phyloP scores from a whole-genome alignment of 1,284 basidiomycete genomes.

The Melampsora larici-populina region DNA sequence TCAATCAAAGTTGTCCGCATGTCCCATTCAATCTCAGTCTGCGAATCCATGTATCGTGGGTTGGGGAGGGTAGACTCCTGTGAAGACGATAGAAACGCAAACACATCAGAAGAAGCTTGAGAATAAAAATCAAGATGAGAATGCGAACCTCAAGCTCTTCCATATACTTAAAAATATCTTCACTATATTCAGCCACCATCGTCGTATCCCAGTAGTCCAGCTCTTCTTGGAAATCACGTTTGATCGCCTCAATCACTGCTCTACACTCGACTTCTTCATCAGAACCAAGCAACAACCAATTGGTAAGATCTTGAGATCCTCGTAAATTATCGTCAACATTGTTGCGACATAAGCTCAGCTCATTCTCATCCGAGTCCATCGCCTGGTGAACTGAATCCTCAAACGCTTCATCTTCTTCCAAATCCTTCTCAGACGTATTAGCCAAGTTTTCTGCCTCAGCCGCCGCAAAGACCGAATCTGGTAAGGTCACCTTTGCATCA shows the following conservation, averaged over 20 bases:
- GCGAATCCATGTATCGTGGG: constrained; percentile 88
- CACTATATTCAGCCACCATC: constrained; percentile 97
- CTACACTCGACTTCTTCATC: constrained; percentile 52
- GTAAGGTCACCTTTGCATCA: constrained; percentile 19
- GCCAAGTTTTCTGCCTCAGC: constrained; percentile 56
- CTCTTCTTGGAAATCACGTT: constrained; percentile 57
- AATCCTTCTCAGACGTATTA: constrained; percentile 62
- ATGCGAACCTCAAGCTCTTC: constrained; percentile 72
- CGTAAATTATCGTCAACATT: constrained; percentile 26
- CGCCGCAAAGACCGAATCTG: background rate
- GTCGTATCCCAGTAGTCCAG: constrained; percentile 84
- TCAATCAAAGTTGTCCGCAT: constrained; percentile 52
- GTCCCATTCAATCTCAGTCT: constrained; percentile 88
- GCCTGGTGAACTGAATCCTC: constrained; percentile 2
- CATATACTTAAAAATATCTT: constrained; percentile 98
- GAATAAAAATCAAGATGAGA: constrained; percentile 30
- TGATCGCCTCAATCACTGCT: constrained; percentile 53
- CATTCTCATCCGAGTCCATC: constrained; percentile 40
- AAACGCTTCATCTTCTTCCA: constrained; percentile 60
- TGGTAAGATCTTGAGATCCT: constrained; percentile 52
- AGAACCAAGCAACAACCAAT: constrained; percentile 65
- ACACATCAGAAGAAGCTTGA: background rate
- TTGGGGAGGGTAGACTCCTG: constrained; percentile 86
- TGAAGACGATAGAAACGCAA: constrained; percentile 5
- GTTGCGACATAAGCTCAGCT: constrained; percentile 40